Evolutionary conservation across 768 basidiomycete genomes (phyloP), one percentile per base, ranked within the genome.

Genomic region (Thelephora ganbajun): DNA sequence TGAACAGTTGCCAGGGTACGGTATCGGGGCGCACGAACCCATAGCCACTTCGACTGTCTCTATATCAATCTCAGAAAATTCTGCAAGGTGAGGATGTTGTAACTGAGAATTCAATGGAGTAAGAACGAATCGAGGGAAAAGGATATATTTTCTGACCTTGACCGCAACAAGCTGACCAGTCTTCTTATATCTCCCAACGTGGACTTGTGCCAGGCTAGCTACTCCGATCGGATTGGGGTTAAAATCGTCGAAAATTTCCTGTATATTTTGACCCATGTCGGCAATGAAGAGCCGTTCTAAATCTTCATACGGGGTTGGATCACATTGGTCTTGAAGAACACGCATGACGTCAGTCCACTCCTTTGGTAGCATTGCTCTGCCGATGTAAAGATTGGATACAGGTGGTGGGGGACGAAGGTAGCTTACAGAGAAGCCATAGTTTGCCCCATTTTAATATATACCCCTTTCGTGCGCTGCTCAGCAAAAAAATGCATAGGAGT

Each of bases 161-260:
- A 98, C 84, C 6, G 96, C 96, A 22, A 92, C 91, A 47, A 67
- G 65, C 60, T 73, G 72, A 2, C 88, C 85, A 4, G 83, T 79
- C 43, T 75, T 69, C 45, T 76, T 74, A 51, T 88, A 79, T 12
- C 64, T 74, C 3, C 80, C 96, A 16, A 83, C 74, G 63, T 98
- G 96, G 13, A 98, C 96, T 63, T 99, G 96, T 5, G 96, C 96
- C 34, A 97, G 65, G 56, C 90, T 94, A 11, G 96, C 96, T 13
- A 97, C 91, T 2, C 96, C 96, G 41, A 98, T 87, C 6, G 96
- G 96, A 14, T 70, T 67, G 4, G 79, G 79, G 54, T 96, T 80
- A 58, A 98, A 94, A 50, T 89, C 77, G 11, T 78, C 76, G 57
- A 98, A 97, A 30, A 91, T 62, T 16, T 86, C 83, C 1, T 71